phyloP scores from a whole-genome alignment of 106 monocot genomes.

The Allium sativum region DNA sequence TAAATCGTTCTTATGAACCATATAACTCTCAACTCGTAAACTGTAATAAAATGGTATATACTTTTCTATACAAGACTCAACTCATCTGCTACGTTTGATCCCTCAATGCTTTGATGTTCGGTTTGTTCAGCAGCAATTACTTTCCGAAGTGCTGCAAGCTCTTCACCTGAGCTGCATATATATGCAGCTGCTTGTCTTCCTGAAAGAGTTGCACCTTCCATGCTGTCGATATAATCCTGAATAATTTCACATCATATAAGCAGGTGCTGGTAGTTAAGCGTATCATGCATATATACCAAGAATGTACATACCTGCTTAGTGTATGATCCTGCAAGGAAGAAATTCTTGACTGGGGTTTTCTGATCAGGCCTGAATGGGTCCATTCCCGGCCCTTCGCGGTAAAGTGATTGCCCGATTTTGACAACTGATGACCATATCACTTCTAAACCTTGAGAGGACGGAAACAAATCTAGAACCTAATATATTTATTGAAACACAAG shows the following conservation, averaged over 20 bases:
- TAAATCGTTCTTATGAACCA: neutral
- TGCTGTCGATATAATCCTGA: slow-evolving; percentile 96
- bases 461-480: slow-evolving; percentile 82
- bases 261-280: neutral
- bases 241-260: neutral
- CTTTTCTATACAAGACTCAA: slow-evolving; percentile 11
- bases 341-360: slow-evolving; percentile 85
- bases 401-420: slow-evolving; percentile 87
- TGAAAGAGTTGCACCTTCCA: slow-evolving; percentile 97
- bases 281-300: neutral
- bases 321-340: slow-evolving; percentile 95
- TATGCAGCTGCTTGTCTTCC: slow-evolving; percentile 79
- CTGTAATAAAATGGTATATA: neutral
- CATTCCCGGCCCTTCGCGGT: slow-evolving; percentile 81
- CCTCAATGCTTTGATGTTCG: neutral
- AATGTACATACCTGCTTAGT: slow-evolving; percentile 68
- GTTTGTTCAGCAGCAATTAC: slow-evolving; percentile 26
- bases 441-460: slow-evolving; percentile 70
- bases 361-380: slow-evolving; percentile 97
- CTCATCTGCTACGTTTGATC: slow-evolving; percentile 7
- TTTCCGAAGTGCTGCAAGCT: slow-evolving; percentile 44
- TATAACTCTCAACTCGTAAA: neutral
- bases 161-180: slow-evolving; percentile 65
- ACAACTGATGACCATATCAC: slow-evolving; percentile 89
- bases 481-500: neutral